phyloP scores from a whole-genome alignment of 1,284 basidiomycete genomes.

The Pseudozyma hubeiensis region DNA sequence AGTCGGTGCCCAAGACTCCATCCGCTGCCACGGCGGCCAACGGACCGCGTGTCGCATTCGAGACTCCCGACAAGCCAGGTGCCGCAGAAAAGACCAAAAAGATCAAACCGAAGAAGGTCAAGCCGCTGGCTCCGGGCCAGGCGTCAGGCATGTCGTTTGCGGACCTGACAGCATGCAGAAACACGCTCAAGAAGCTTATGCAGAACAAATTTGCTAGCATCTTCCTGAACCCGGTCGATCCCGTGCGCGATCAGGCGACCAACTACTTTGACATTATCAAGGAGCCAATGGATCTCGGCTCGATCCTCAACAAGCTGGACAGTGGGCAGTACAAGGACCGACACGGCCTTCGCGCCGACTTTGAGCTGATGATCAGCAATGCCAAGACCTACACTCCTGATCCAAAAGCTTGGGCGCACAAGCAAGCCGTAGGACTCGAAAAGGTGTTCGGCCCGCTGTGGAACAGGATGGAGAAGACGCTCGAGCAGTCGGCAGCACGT shows the following conservation, averaged over 20 bases:
- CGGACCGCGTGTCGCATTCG: conserved; percentile 51
- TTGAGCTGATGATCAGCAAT: conserved; percentile 87
- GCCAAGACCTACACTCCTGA: conserved; percentile 84
- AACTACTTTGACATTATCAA: conserved; percentile 88
- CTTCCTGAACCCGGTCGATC: conserved; percentile 86
- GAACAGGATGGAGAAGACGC: conserved; percentile 70
- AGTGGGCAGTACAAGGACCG: conserved; percentile 84
- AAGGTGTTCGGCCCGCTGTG: conserved; percentile 84
- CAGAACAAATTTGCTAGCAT: conserved; percentile 75
- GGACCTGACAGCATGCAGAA: conserved; percentile 83
- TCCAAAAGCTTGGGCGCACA: conserved; percentile 79
- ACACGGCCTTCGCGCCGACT: conserved; percentile 85
- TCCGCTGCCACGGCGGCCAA: conserved; percentile 14
- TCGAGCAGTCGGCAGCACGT: conserved; percentile 65
- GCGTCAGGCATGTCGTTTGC: conserved; percentile 81
- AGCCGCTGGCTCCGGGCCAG: conserved; percentile 72
- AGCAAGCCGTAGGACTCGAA: conserved; percentile 81
- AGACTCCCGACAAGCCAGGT: conserved; percentile 41
- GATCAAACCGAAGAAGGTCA: conserved; percentile 65
- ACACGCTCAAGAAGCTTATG: conserved; percentile 81
- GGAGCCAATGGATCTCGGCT: conserved; percentile 93
- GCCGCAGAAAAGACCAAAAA: conserved; percentile 68
- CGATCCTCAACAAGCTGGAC: conserved; percentile 87
- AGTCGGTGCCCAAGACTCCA: conserved; percentile 12
- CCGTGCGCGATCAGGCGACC: conserved; percentile 67